phyloP scores from a whole-genome alignment of 129 eudicot species.

The Escallonia herrerae region DNA sequence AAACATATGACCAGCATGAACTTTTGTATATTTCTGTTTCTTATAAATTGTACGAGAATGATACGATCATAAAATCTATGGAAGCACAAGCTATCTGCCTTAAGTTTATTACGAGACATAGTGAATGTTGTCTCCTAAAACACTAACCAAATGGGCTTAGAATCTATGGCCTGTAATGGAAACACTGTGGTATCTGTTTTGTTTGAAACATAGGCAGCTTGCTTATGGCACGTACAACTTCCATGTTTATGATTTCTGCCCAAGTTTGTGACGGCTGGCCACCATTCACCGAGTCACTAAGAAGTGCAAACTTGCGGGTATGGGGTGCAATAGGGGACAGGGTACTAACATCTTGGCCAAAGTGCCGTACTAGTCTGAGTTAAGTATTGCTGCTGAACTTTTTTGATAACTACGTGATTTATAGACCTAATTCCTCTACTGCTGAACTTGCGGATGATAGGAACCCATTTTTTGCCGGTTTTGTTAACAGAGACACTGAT shows the following conservation, averaged over 20 bases:
- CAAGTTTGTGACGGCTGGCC: too few species aligned
- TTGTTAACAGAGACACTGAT: slow-evolving; percentile 96
- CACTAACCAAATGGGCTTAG: neutral
- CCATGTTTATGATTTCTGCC: too few species aligned
- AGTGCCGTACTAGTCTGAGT: neutral
- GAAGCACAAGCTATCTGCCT: neutral
- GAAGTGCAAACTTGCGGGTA: too few species aligned
- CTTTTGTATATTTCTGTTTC: neutral
- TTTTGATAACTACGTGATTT: neutral
- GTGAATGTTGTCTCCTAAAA: neutral
- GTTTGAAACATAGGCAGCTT: too few species aligned
- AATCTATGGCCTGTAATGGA: too few species aligned
- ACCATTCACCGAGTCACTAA: too few species aligned
- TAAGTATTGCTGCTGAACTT: neutral
- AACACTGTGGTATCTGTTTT: too few species aligned
- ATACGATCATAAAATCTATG: neutral
- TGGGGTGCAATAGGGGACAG: too few species aligned
- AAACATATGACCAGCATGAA: neutral
- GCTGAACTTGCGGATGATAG: slow-evolving; percentile 21
- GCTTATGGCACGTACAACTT: too few species aligned
- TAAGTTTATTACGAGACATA: neutral
- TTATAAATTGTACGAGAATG: neutral
- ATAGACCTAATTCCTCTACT: neutral
- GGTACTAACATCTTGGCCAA: too few species aligned
- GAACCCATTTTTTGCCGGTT: slow-evolving; percentile 96